Base-by-base conservation (phyloP, 208 protist genomes). In the Tritrichomonas musculus region DNA sequence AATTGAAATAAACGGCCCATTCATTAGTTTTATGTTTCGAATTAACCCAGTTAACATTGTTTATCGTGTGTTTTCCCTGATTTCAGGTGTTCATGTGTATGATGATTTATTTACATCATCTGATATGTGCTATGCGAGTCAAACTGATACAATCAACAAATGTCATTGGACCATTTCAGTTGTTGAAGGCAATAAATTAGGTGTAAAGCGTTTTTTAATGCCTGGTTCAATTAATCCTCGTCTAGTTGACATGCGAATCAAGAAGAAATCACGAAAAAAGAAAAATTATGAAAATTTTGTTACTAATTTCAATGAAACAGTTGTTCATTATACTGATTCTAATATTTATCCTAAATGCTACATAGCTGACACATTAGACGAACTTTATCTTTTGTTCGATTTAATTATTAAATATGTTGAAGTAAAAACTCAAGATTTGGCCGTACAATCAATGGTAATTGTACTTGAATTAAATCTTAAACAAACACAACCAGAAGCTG, bases 51-150 rank as follows among this genome's bases (percentile, higher is more conserved):
- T 39, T 22, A n/a, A 44, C 9, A 44, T 27, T n/a, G 17, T 88
- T 60, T 57, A 53, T 55, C 77, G 77, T 41, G 77, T 88, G 8
- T 88, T 88, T 57, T 88, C 77, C n/a, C 57, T 88, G 36, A 30
- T 88, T 88, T 57, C 77, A 11, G 77, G 77, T 57, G 47, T 57
- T 57, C 77, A 88, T 57, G 47, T 88, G 0, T 39, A n/a, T n/a
- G 77, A 88, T 88, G 77, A 88, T 39, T 53, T 53, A 53, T 57
- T 53, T 60, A 33, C 47, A 60, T 57, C 20, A 17, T n/a, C 33
- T 27, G 47, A 88, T 53, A 25, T 33, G 47, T 60, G 33, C 39
- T 88, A 88, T 57, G 44, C 77, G 5, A 88, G 33, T 20, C 25
- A 33, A 27, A 57, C 47, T 39, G 77, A 88, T 39, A 88, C 41